A percentile compares a stretch with the other conserved stretches of the same genome.
Conservation (phyloP, 306 rosid species). For the Medicago arabica region DNA sequence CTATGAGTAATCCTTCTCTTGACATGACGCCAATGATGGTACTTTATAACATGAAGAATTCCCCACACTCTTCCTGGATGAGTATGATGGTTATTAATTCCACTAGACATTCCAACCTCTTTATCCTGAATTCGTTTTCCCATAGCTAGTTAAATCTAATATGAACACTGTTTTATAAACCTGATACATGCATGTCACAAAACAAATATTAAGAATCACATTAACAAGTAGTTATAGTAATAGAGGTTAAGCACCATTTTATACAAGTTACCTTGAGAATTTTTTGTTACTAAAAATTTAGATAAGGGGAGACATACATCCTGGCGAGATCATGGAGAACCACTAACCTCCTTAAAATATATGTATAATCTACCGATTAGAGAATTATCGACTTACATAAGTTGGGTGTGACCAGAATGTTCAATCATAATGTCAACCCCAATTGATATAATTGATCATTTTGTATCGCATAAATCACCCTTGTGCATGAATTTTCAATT, state of each 20-base stretch:
- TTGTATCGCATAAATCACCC: not conserved
- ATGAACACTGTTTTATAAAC: slow-evolving; percentile 1
- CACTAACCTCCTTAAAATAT: not conserved
- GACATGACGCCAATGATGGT: slow-evolving; percentile 69
- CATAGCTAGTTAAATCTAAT: slow-evolving; percentile 47
- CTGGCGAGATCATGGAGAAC: not conserved
- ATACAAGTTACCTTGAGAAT: not conserved
- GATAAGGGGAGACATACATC: not conserved
- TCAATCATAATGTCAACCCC: not conserved
- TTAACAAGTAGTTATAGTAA: slow-evolving; percentile 19
- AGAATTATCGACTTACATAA: not conserved
- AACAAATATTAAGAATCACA: slow-evolving; percentile 23
- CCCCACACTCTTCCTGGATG: slow-evolving; percentile 64
- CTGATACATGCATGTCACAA: slow-evolving; percentile 35
- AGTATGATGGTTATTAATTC: slow-evolving; percentile 31
- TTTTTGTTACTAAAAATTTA: not conserved
- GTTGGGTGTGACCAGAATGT: not conserved
- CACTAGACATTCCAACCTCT: slow-evolving; percentile 5
- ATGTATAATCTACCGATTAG: not conserved
- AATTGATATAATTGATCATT: not conserved
- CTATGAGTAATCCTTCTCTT: slow-evolving; percentile 55
- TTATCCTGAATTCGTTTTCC: slow-evolving; percentile 46
- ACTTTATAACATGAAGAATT: slow-evolving; percentile 61
- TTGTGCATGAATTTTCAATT: not conserved
- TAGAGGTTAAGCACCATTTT: not conserved